These are phyloP conservation scores for Cyclaneusma minus DNA, from an alignment of 2,329 filamentous ascomycete genomes.

Conservation along the genomic window DNA sequence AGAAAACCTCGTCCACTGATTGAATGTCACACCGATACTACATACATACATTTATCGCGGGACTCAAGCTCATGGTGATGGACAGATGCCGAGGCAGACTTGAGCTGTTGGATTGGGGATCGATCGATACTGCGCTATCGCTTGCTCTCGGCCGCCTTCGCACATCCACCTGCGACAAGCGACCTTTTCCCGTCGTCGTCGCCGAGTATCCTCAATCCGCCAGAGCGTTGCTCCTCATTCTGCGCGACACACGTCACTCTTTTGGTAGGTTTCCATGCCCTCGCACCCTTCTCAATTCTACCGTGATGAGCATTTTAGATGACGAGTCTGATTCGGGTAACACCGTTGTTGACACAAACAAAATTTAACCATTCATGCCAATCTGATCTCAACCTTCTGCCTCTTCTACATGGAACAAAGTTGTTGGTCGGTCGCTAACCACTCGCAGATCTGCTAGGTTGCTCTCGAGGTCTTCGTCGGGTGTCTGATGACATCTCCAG, in stretches of 20 bases:
- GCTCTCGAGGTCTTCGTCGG: conserved; percentile 1
- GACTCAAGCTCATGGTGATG: too few relatives aligned
- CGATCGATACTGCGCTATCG: too few relatives aligned
- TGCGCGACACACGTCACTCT: neutral
- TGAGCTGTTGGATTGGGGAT: too few relatives aligned
- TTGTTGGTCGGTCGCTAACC: conserved; percentile 4
- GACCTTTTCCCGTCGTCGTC: conserved; percentile 2
- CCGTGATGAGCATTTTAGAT: conserved; percentile 45
- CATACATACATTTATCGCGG: too few relatives aligned
- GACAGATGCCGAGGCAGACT: too few relatives aligned
- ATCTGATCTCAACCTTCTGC: conserved; percentile 25
- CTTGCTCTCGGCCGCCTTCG: too few relatives aligned
- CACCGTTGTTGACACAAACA: conserved; percentile 54
- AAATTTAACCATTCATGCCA: conserved; percentile 62
- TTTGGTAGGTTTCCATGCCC: neutral
- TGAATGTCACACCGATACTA: too few relatives aligned
- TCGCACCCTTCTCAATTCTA: conserved; percentile 3
- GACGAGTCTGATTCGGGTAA: conserved; percentile 67
- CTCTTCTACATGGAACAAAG: conserved; percentile 3
- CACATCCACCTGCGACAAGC: too few relatives aligned
- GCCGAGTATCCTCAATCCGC: neutral
- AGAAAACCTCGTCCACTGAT: conserved; percentile 99
- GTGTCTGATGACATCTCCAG: too few relatives aligned
- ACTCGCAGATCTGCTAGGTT: conserved; percentile 2
- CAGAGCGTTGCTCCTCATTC: neutral